A percentile compares a stretch with the other conserved stretches of the same genome.
phyloP scores from a whole-genome alignment of 495 filamentous ascomycete species.

The Penicillium maclennaniae region DNA sequence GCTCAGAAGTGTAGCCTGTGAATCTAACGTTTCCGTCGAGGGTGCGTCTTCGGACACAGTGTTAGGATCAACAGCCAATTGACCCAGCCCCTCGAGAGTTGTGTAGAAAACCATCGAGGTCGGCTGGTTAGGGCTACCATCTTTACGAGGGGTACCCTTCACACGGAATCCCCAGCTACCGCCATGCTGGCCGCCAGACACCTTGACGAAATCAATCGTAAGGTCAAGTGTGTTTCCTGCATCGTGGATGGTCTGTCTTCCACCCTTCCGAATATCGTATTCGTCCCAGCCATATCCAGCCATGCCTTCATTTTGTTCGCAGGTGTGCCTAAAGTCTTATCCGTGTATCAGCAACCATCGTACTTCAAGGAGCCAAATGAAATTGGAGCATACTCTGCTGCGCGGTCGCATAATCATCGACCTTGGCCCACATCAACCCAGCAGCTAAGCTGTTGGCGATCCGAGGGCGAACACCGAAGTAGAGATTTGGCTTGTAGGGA shows the following conservation, averaged over 20 bases:
- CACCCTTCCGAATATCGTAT: conserved; percentile 84
- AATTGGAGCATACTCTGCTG: conserved; percentile 68
- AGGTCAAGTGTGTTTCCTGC: conserved; percentile 82
- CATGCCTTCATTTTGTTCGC: conserved; percentile 94
- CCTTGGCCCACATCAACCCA: conserved; percentile 85
- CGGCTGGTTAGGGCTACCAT: conserved; percentile 60
- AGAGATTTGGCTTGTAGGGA: conserved; percentile 90
- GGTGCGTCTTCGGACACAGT: conserved; percentile 43
- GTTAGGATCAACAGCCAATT: conserved; percentile 54
- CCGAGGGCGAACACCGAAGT: conserved; percentile 88
- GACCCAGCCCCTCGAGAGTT: conserved; percentile 71
- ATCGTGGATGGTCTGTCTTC: conserved; percentile 85
- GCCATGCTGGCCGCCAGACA: conserved; percentile 81
- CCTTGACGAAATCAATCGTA: conserved; percentile 88
- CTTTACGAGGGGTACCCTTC: conserved; percentile 73
- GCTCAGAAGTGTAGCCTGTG: conserved; percentile 62
- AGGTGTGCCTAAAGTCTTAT: conserved; percentile 85
- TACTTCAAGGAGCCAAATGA: neutral
- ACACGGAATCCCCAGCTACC: conserved; percentile 89
- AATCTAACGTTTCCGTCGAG: conserved; percentile 72
- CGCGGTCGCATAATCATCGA: conserved; percentile 73
- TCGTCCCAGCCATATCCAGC: conserved; percentile 95
- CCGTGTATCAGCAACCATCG: conserved; percentile 3
- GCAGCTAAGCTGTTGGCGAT: conserved; percentile 81
- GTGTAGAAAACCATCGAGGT: conserved; percentile 79